Evolutionary conservation across 1,284 basidiomycete species (phyloP).

Genomic region (Ustilago loliicola): DNA sequence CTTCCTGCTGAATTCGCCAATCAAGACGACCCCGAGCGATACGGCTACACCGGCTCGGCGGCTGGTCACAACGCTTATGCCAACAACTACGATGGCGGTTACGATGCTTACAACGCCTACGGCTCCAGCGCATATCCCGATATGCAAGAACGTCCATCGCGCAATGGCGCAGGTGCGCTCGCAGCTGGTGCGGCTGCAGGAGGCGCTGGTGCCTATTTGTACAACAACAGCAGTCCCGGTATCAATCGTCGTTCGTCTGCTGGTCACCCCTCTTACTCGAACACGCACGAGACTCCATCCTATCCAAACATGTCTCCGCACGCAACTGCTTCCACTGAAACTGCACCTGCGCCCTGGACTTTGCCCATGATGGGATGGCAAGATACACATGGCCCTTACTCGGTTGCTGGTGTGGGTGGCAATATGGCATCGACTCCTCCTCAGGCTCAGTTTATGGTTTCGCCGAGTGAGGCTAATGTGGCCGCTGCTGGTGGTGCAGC

Average conservation of each 20-base stretch:
- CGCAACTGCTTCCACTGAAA: conserved; percentile 20
- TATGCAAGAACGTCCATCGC: conserved; percentile 32
- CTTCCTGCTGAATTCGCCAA: conserved; percentile 51
- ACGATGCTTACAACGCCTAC: conserved; percentile 36
- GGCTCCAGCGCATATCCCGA: conserved; percentile 27
- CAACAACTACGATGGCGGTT: conserved; percentile 18
- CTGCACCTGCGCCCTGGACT: conserved; percentile 41
- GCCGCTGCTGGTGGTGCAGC: conserved; percentile 23
- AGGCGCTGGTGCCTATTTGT: conserved; percentile 32
- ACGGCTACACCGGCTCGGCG: conserved; percentile 31
- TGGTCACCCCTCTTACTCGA: conserved; percentile 34
- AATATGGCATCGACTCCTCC: conserved; percentile 23
- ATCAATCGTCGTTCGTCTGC: conserved; percentile 36
- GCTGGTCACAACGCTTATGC: conserved; percentile 31
- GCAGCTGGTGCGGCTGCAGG: conserved; percentile 49
- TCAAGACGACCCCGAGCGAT: conserved; percentile 48
- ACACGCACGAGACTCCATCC: conserved; percentile 19
- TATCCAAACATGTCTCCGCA: conserved; percentile 35
- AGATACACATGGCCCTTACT: conserved; percentile 40
- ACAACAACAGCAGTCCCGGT: conserved; percentile 28
- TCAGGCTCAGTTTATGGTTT: conserved; percentile 46
- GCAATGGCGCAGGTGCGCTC: conserved; percentile 31
- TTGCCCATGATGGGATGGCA: conserved; percentile 50
- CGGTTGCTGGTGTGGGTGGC: conserved; percentile 42
- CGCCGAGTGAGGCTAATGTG: conserved; percentile 40